Evolutionary conservation across 306 rosid species (phyloP), one percentile per base, ranked within the genome.

Genomic region (Inga laurina): DNA sequence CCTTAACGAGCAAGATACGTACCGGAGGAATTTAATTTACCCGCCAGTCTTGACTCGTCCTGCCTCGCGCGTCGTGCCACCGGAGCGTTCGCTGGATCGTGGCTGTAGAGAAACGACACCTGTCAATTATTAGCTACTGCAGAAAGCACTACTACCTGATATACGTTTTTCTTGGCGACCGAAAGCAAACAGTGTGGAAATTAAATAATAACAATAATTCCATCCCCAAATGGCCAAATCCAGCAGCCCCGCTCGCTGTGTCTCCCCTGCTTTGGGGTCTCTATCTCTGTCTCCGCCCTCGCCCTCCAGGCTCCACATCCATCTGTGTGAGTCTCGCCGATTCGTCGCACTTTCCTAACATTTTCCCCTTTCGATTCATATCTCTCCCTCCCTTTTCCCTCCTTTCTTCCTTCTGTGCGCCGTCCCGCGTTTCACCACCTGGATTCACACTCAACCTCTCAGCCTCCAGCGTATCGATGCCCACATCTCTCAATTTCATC

Each of bases 391-490:
- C 39, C 69, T 27, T 62, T 27, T n/a, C 39, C 3, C 37, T 9
- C 13, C 27, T 27, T 27, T 27, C 39, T 14, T 9, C 19, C 4
- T 62, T 24, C 69, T 27, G 14, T 27, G 14, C 12, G 6, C 43
- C 44, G 18, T 44, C 32, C 73, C 72, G 81, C 30, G 75, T 76
- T 72, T 77, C 83, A 82, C 83, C 85, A 13, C 52, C 74, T 72
- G 66, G 27, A 43, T 18, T 65, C 43, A 5, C 70, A 65, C 70
- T 30, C 41, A 65, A 43, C 48, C 62, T 43, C 49, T 67, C 34
- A 51, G 64, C 73, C 65, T 72, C 10, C 44, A 41, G 37, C 44
- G 80, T 6, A 62, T 65, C 41, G 62, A 52, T 76, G 77, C 35
- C 7, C 37, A 10, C 45, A 1, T n/a, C 24, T 52, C 35, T 75